Evolutionary conservation across 2,329 filamentous ascomycete genomes (phyloP).

Genomic region (Teratosphaeria destructans): DNA sequence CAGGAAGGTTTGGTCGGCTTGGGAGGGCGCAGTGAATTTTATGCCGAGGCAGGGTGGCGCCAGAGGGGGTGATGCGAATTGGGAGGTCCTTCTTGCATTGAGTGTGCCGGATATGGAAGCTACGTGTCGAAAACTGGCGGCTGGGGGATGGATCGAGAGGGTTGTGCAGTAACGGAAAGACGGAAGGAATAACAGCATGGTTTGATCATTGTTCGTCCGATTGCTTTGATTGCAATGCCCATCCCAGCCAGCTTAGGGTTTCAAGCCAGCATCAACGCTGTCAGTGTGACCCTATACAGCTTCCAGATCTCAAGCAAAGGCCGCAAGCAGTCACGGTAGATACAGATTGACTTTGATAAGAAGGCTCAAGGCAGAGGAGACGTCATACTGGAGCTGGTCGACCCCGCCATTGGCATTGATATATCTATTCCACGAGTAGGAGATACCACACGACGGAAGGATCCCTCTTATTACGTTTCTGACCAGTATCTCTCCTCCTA

Average conservation of each 20-base stretch:
- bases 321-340: no score
- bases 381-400: neutral
- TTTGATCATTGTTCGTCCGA: no score
- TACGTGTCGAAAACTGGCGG: neutral
- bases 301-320: no score
- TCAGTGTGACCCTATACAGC: no score
- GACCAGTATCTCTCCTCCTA: neutral
- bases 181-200: no score
- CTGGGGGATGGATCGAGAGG: neutral
- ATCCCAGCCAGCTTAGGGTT: no score
- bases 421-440: neutral
- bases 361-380: neutral
- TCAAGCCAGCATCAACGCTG: no score
- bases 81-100: conserved; percentile 5
- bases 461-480: neutral
- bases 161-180: neutral
- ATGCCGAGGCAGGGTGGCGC: conserved; percentile 4
- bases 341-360: neutral
- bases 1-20: conserved; percentile 5
- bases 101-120: conserved; percentile 4
- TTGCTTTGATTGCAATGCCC: no score
- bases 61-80: conserved; percentile 1
- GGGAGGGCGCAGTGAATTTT: conserved; percentile 5
- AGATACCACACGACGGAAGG: neutral
- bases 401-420: neutral